These are phyloP conservation scores for Deuterostichococcus epilithicus DNA, from an alignment of 139 green algal species.

Conservation along the genomic window DNA sequence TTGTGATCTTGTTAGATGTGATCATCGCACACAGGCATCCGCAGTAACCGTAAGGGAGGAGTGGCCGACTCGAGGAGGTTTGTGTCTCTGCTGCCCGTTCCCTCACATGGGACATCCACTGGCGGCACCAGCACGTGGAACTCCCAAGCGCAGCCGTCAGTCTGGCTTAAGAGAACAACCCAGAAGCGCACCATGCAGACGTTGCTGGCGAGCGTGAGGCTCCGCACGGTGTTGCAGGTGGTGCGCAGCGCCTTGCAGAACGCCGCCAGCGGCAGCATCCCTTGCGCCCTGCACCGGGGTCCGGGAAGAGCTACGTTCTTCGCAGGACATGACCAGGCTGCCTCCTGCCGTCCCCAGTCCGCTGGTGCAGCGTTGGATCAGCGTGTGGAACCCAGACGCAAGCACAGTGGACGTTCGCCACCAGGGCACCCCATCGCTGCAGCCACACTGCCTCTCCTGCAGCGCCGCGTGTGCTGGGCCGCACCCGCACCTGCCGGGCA, in stretches of 20 bases:
- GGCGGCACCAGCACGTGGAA: no score
- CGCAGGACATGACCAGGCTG: no score
- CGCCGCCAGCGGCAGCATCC: constrained; percentile 45
- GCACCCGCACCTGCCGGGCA: constrained; percentile 42
- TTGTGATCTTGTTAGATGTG: no score
- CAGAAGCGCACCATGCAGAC: constrained; percentile 63
- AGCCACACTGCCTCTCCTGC: background rate
- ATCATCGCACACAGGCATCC: background rate
- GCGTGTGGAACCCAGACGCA: no score
- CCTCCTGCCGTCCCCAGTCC: no score
- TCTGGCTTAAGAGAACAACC: no score
- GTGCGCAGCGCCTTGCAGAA: constrained; percentile 59
- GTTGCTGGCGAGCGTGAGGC: constrained; percentile 48
- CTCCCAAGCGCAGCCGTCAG: no score
- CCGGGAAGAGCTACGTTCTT: background rate
- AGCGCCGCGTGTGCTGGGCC: background rate
- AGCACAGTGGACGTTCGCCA: background rate
- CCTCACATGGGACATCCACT: no score
- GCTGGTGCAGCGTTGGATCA: no score
- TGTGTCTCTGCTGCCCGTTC: no score
- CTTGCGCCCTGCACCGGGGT: constrained; percentile 22
- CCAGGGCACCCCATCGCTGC: background rate
- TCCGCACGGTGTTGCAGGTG: constrained; percentile 47
- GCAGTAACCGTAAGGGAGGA: background rate
- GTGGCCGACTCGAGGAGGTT: no score